phyloP scores from a whole-genome alignment of 805 yeast genomes.

The Teunomyces barrocoloradensis region DNA sequence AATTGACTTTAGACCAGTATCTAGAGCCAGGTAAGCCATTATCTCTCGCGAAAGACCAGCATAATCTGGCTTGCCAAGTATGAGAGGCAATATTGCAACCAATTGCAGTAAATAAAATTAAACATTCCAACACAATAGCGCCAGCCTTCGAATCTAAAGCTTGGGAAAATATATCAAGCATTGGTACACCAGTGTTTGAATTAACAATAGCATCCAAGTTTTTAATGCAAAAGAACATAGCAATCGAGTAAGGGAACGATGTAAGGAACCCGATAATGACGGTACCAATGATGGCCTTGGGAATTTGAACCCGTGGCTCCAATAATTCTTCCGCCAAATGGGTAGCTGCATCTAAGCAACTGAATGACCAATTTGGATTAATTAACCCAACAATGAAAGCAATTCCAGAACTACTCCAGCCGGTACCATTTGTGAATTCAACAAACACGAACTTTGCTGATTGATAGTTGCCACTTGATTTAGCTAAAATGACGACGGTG shows the following conservation, averaged over 20 bases:
- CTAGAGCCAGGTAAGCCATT: slow-evolving; percentile 57
- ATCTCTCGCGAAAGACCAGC: slow-evolving; percentile 70
- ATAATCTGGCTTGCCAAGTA: slow-evolving; percentile 66
- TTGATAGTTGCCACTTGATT: slow-evolving; percentile 53
- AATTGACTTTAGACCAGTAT: slow-evolving; percentile 48
- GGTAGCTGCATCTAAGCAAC: slow-evolving; percentile 68
- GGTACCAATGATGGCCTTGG: slow-evolving; percentile 60
- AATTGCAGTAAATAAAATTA: slow-evolving; percentile 52
- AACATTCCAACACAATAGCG: slow-evolving; percentile 49
- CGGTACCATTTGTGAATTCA: slow-evolving; percentile 53
- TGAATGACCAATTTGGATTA: slow-evolving; percentile 69
- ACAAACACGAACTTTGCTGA: slow-evolving; percentile 52
- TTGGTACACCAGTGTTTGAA: slow-evolving; percentile 60
- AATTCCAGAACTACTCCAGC: slow-evolving; percentile 58
- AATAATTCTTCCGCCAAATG: slow-evolving; percentile 68
- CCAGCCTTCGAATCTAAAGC: slow-evolving; percentile 52
- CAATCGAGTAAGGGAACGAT: slow-evolving; percentile 49
- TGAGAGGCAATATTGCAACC: slow-evolving; percentile 61
- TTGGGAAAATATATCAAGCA: slow-evolving; percentile 61
- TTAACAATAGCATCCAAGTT: slow-evolving; percentile 48
- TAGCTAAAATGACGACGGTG: slow-evolving; percentile 51
- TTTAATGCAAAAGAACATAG: slow-evolving; percentile 58
- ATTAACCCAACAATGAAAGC: slow-evolving; percentile 70
- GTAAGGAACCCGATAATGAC: slow-evolving; percentile 68
- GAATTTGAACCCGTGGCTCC: slow-evolving; percentile 57